These are phyloP conservation scores for Prunus salicina DNA, from an alignment of 306 rosid species.

Conservation along the genomic window DNA sequence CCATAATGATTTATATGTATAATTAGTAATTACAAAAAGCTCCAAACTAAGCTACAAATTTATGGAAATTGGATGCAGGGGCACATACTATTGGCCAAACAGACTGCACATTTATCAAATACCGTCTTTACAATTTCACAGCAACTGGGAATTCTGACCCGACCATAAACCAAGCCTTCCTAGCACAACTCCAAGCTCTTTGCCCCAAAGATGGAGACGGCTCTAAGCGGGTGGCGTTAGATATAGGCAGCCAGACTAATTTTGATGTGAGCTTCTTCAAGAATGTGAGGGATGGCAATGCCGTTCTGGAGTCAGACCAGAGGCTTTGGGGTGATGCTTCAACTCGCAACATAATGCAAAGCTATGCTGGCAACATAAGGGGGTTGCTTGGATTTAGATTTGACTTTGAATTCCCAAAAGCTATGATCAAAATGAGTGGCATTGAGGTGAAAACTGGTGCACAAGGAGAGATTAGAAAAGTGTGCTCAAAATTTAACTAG, in stretches of 20 bases:
- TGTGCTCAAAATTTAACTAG: constrained; percentile 61
- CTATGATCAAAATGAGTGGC: constrained; percentile 72
- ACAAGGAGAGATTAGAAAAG: constrained; percentile 68
- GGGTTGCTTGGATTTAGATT: constrained; percentile 62
- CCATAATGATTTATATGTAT: too few species aligned
- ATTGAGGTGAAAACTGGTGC: constrained; percentile 60
- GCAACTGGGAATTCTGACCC: constrained; percentile 62
- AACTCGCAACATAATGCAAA: constrained; percentile 40
- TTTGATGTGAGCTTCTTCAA: constrained; percentile 64
- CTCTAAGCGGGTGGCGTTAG: constrained; percentile 47
- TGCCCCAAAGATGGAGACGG: constrained; percentile 63
- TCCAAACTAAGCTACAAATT: too few species aligned
- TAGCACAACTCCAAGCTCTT: constrained; percentile 39
- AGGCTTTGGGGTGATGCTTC: constrained; percentile 57
- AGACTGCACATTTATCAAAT: constrained; percentile 52
- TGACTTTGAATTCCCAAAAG: constrained; percentile 59
- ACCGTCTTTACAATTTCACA: constrained; percentile 64
- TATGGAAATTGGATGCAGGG: constrained; percentile 30
- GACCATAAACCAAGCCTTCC: constrained; percentile 44
- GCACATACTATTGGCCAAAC: constrained; percentile 77
- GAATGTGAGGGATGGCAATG: constrained; percentile 62
- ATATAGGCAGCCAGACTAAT: constrained; percentile 44
- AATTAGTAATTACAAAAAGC: too few species aligned
- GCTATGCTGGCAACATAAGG: constrained; percentile 57
- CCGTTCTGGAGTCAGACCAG: constrained; percentile 69